Percentiles rank a stretch among this genome's conserved stretches.
Conservation (phyloP, 495 filamentous ascomycete genomes). For the Xylaria nigripes region DNA sequence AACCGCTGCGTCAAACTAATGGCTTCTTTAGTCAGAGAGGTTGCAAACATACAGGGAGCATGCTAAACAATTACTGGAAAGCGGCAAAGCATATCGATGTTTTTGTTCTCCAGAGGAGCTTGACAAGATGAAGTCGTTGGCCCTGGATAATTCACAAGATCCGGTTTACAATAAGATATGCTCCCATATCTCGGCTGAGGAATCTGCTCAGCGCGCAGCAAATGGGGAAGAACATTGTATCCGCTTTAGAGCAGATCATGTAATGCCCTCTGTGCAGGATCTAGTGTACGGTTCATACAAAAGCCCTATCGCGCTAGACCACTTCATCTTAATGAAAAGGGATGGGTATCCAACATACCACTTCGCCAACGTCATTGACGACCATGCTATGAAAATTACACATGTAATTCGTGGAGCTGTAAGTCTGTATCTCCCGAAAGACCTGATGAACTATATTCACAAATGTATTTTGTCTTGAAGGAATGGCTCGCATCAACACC, state of each 20-base stretch:
- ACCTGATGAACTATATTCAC: background rate
- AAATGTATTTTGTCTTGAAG: constrained; percentile 28
- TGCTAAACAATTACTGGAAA: constrained; percentile 57
- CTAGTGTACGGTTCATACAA: constrained; percentile 64
- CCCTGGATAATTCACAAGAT: constrained; percentile 50
- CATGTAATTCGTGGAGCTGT: constrained; percentile 87
- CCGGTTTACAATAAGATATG: constrained; percentile 76
- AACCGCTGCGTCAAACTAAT: constrained; percentile 13
- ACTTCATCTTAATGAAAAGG: constrained; percentile 76
- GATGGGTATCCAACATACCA: constrained; percentile 94
- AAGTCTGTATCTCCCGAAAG: constrained; percentile 19
- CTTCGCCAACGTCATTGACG: constrained; percentile 93
- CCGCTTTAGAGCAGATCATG: constrained; percentile 56
- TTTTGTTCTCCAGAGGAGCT: constrained; percentile 77
- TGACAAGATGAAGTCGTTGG: constrained; percentile 50
- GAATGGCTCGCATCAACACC: constrained; percentile 95
- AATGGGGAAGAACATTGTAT: constrained; percentile 69
- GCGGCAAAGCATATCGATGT: constrained; percentile 79
- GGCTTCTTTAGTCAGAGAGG: constrained; percentile 61
- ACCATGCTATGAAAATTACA: constrained; percentile 88
- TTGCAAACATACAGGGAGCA: constrained; percentile 64
- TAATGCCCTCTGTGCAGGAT: constrained; percentile 56
- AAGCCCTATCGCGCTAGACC: constrained; percentile 31
- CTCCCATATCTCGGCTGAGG: constrained; percentile 49
- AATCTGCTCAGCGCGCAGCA: constrained; percentile 59